Evolutionary conservation across 345 rosid genomes (phyloP).

Genomic region (Streptanthus diversifolius): DNA sequence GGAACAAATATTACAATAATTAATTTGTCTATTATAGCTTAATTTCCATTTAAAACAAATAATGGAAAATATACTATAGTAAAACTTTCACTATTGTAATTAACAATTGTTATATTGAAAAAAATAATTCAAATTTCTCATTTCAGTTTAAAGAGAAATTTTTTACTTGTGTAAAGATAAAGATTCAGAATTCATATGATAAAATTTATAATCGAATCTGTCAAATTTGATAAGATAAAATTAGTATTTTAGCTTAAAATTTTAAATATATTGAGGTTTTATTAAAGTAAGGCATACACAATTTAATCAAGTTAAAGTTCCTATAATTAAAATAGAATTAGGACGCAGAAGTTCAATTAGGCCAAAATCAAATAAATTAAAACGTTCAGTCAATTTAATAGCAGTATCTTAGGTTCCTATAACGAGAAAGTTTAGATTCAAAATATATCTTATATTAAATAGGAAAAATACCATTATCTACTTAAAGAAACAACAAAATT

Average conservation of each 20-base stretch:
- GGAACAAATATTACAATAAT: not conserved
- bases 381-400: not conserved
- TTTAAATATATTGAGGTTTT: not conserved
- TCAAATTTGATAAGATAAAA: not conserved
- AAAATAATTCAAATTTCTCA: not conserved
- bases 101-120: too few relatives aligned
- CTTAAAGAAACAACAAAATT: not conserved
- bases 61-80: not conserved
- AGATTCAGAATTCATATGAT: not conserved
- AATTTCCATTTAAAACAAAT: not conserved
- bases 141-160: not conserved
- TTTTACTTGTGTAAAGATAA: not conserved
- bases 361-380: not conserved
- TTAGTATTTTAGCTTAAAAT: not conserved
- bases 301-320: not conserved
- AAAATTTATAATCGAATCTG: not conserved
- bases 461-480: conserved; percentile 12
- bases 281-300: not conserved
- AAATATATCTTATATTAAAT: conserved; percentile 2
- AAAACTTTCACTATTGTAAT: not conserved
- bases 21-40: not conserved
- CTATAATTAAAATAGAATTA: conserved; percentile 11
- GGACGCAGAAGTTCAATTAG: conserved; percentile 9
- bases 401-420: not conserved
- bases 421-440: conserved; percentile 8